Evolutionary conservation across 176 grass and related monocot species (phyloP).

Genomic region (Chloris gayana): DNA sequence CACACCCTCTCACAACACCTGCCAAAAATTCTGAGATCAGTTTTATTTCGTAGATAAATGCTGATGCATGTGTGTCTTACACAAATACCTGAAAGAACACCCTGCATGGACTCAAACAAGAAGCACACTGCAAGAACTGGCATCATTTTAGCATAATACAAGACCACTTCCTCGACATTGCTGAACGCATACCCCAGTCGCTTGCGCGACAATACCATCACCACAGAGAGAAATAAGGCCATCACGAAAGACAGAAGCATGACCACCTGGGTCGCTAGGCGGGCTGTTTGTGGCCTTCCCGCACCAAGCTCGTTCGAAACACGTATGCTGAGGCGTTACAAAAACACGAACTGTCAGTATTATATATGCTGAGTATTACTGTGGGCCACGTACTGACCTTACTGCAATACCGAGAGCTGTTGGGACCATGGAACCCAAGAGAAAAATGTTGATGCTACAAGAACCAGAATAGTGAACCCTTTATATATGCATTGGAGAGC

Average conservation of each 20-base stretch:
- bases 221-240: conserved; percentile 28
- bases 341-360: too few species aligned
- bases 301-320: conserved; percentile 66
- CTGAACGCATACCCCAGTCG: conserved; percentile 52
- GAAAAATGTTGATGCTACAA: conserved; percentile 46
- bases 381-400: conserved; percentile 16
- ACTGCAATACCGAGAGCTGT: conserved; percentile 49
- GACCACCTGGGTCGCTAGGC: conserved; percentile 26
- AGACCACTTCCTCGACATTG: conserved; percentile 46
- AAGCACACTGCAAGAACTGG: conserved; percentile 49
- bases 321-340: conserved; percentile 27
- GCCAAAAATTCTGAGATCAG: too few species aligned
- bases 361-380: too few species aligned
- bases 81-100: conserved; percentile 61
- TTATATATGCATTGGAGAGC: too few species aligned
- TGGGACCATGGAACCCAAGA: conserved; percentile 48
- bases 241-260: conserved; percentile 1
- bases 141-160: conserved; percentile 41
- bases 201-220: conserved; percentile 39
- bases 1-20: not conserved
- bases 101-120: conserved; percentile 51
- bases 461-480: not conserved
- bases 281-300: not conserved
- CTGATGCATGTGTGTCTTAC: too few species aligned
- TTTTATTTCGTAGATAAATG: too few species aligned